These are phyloP conservation scores for Cryphonectria japonica DNA, from an alignment of 2,329 filamentous ascomycete genomes.

Conservation along the genomic window DNA sequence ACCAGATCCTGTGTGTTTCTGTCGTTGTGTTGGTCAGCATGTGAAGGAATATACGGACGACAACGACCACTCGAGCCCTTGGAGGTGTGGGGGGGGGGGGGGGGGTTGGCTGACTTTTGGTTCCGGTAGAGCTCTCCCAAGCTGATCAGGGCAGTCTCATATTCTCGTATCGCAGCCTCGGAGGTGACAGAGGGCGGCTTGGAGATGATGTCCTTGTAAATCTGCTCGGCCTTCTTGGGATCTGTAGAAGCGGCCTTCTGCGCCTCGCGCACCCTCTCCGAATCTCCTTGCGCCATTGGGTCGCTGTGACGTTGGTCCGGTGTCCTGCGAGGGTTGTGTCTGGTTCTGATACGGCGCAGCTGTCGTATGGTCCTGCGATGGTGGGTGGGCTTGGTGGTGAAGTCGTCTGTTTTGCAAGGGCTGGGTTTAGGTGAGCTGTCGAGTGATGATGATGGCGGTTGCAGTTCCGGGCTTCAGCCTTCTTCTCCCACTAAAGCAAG, in stretches of 20 bases:
- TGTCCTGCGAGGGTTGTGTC: neutral
- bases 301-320: constrained; percentile 13
- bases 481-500: constrained; percentile 9
- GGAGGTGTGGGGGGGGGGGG: constrained; percentile 5
- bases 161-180: constrained; percentile 87
- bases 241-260: constrained; percentile 81
- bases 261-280: constrained; percentile 80
- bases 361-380: neutral
- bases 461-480: constrained; percentile 26
- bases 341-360: neutral
- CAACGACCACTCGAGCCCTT: neutral
- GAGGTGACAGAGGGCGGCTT: constrained; percentile 80
- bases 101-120: constrained; percentile 66
- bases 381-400: neutral
- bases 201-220: constrained; percentile 89
- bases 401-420: neutral
- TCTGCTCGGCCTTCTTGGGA: constrained; percentile 79
- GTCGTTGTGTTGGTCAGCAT: constrained; percentile 25
- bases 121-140: constrained; percentile 93
- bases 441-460: neutral
- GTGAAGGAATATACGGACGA: constrained; percentile 1
- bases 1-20: constrained; percentile 85
- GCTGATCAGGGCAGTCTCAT: constrained; percentile 85
- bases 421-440: neutral
- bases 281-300: constrained; percentile 61